Conservation (phyloP, 768 basidiomycete genomes). For the Russula foetens region DNA sequence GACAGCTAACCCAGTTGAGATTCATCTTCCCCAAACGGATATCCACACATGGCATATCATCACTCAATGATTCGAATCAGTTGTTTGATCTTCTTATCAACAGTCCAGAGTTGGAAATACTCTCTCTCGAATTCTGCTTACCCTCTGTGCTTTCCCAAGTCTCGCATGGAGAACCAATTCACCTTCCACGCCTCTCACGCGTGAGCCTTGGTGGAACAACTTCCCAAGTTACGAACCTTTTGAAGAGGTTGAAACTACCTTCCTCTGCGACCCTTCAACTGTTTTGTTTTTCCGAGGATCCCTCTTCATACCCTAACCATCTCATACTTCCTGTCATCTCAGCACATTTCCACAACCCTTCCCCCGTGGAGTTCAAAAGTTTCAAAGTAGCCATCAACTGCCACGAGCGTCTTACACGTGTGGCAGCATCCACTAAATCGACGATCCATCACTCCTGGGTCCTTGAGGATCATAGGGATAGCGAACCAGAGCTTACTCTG, state of each 20-base stretch:
- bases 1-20: not conserved
- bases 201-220: too few relatives aligned
- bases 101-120: not conserved
- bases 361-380: not conserved
- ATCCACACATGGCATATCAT: not conserved
- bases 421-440: not conserved
- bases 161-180: not conserved
- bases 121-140: not conserved
- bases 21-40: not conserved
- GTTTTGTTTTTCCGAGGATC: not conserved
- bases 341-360: not conserved
- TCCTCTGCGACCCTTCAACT: not conserved
- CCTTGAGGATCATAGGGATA: not conserved
- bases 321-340: not conserved
- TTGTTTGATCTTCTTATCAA: not conserved
- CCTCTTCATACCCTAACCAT: not conserved
- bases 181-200: not conserved
- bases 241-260: not conserved
- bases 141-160: not conserved
- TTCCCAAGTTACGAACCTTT: too few relatives aligned
- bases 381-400: not conserved
- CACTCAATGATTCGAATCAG: not conserved
- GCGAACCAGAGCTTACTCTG: not conserved
- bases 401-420: not conserved
- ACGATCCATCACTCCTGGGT: not conserved